Conservation (phyloP, 2,329 filamentous ascomycete species). For the Chaetomiaceae sp. region DNA sequence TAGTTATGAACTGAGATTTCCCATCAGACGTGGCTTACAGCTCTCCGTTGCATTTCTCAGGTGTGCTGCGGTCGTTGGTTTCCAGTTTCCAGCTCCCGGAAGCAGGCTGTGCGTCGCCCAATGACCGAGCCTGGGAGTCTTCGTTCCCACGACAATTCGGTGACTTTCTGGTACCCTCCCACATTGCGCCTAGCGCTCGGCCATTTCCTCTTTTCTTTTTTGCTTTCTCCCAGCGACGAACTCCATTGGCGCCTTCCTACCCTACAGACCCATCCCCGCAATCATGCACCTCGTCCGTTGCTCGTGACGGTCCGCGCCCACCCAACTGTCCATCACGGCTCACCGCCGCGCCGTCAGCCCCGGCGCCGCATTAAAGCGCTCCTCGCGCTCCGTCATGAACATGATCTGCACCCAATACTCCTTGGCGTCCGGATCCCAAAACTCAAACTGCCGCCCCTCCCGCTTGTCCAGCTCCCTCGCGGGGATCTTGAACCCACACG, state of each 20-base stretch:
- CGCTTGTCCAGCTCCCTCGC: constrained; percentile 86
- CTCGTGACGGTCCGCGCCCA: too few species aligned
- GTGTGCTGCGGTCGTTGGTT: not conserved
- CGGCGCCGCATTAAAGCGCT: constrained; percentile 69
- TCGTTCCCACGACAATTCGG: too few species aligned
- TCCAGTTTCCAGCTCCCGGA: too few species aligned
- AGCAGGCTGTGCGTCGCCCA: too few species aligned
- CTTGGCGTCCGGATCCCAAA: constrained; percentile 93
- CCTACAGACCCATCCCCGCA: too few species aligned
- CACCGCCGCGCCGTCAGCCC: constrained; percentile 51
- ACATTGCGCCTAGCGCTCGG: too few species aligned
- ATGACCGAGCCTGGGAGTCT: too few species aligned
- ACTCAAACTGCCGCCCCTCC: constrained; percentile 84
- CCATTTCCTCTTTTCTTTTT: too few species aligned
- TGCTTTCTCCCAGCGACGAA: too few species aligned
- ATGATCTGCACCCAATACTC: constrained; percentile 98
- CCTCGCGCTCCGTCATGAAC: constrained; percentile 97
- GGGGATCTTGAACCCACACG: constrained; percentile 92
- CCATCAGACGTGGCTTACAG: constrained; percentile 1
- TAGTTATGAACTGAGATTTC: not conserved
- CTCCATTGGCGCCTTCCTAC: too few species aligned
- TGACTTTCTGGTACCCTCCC: too few species aligned
- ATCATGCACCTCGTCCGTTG: too few species aligned
- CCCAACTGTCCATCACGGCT: not conserved
- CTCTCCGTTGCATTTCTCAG: not conserved